Evolutionary conservation across 106 monocot species (phyloP).

Genomic region (Allium fistulosum): DNA sequence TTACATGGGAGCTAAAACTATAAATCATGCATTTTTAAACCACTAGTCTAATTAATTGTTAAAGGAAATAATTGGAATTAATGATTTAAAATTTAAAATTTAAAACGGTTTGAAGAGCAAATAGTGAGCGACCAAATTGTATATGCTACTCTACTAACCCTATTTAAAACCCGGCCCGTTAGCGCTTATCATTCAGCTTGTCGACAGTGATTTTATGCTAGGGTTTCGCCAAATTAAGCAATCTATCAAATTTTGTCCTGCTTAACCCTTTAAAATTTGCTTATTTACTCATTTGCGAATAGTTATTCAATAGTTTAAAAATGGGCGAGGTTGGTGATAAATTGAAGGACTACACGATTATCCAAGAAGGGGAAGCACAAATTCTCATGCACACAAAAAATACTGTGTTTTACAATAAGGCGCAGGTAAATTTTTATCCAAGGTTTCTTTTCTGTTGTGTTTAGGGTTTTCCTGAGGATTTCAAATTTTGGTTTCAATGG

Average conservation of each 20-base stretch:
- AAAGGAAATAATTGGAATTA: no score
- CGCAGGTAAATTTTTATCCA: constrained; percentile 40
- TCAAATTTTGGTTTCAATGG: no score
- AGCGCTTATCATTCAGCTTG: not conserved
- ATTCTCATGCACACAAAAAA: constrained; percentile 73
- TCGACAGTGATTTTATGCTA: not conserved
- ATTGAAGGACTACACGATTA: constrained; percentile 47
- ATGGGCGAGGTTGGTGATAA: constrained; percentile 38
- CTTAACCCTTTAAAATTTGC: not conserved
- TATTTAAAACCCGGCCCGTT: not conserved
- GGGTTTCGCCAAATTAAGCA: not conserved
- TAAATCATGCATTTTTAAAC: no score
- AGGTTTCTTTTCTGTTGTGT: no score
- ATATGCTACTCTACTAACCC: no score
- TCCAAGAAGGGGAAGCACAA: constrained; percentile 88
- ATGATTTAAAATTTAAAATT: no score
- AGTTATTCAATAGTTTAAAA: not conserved
- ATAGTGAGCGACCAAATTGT: no score
- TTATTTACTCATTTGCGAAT: not conserved
- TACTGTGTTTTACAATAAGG: constrained; percentile 77
- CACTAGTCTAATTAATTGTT: no score
- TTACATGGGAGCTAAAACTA: no score
- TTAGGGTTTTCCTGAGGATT: not conserved
- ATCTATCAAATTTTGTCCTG: not conserved
- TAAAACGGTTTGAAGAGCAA: no score